phyloP scores from a whole-genome alignment of 2,329 filamentous ascomycete species.

The Chaetothyriales sp. region DNA sequence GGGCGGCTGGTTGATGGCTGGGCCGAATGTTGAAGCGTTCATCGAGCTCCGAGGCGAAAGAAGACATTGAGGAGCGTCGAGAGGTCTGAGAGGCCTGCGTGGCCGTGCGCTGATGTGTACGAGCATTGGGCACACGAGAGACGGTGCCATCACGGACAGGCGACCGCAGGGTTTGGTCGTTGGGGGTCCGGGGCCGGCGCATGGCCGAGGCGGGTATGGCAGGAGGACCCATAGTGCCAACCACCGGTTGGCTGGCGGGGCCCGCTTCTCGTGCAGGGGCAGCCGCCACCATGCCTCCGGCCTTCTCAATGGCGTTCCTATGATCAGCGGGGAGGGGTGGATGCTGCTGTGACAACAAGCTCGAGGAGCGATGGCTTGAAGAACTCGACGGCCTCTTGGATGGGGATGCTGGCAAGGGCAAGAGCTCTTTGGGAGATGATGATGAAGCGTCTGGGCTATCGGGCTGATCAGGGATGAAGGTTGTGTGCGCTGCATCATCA shows the following conservation, averaged over 20 bases:
- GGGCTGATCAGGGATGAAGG: neutral
- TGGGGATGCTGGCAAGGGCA: constrained; percentile 11
- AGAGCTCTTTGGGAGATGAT: neutral
- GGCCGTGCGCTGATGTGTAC: constrained; percentile 21
- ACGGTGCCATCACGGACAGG: constrained; percentile 44
- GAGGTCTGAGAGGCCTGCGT: constrained; percentile 31
- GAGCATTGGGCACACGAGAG: constrained; percentile 30
- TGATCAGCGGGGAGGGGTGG: constrained; percentile 75
- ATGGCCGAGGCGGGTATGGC: constrained; percentile 64
- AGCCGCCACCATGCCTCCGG: constrained; percentile 45
- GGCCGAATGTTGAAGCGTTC: constrained; percentile 68
- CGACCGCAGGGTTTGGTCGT: constrained; percentile 34
- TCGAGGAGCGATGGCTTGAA: constrained; percentile 47
- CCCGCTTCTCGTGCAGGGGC: constrained; percentile 19
- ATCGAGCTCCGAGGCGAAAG: constrained; percentile 89
- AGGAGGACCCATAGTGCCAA: constrained; percentile 65
- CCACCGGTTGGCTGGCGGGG: constrained; percentile 3
- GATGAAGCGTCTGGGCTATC: neutral
- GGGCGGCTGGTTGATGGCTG: constrained; percentile 40
- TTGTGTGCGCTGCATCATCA: neutral
- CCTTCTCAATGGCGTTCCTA: constrained; percentile 70
- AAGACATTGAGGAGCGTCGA: constrained; percentile 77
- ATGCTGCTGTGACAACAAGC: constrained; percentile 28
- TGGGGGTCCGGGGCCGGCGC: constrained; percentile 51
- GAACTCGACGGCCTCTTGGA: constrained; percentile 56